Base-by-base conservation (phyloP, 768 basidiomycete species). In the Butyriboletus loyo region DNA sequence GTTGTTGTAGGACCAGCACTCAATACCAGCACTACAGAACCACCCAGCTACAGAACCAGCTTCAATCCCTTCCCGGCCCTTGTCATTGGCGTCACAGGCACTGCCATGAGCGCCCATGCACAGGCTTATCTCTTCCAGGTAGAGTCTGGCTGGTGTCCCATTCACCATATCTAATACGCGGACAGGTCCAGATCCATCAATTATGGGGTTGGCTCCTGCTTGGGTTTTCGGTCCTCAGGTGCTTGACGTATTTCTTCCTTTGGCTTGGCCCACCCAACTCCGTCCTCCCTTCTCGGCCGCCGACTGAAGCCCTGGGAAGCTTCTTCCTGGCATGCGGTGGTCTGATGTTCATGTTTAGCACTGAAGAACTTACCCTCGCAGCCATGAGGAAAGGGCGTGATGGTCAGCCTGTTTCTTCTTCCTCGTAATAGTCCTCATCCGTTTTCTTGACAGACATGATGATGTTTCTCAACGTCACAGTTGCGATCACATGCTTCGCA, bases 11-110 rank as follows among this genome's bases (percentile, higher is more conserved):
- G 55, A 15, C 22, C 52, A 21, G 38, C 30, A 34, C 56, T 39
- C n/a, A 51, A 70, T 34, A 67, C 70, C 4, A 58, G 66, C 15
- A 67, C 85, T 7, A 73, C 73, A 1, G 87, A 90, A 60, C 92
- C 92, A 5, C 75, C 82, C 2, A 88, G 83, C 48, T 93, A 93
- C 66, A 66, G 73, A 14, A 83, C 76, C 14, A 87, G 86, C 67
- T 95, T 94, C 70, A 96, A 95, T 65, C 92, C 93, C 5, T 90
- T 96, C 73, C 90, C 93, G 1, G 95, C 95, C 4, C 76, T 98
- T 31, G 91, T 92, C 30, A 91, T 96, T 52, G 92, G 91, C n/a
- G 83, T 93, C 36, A 95, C 94, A 11, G 96, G 95, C 21, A 80
- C 86, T 3, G 95, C 92, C 2, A 97, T 98, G 96, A 81, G 87